A percentile compares a stretch with the other conserved stretches of the same genome.
Evolutionary conservation across 192 early-diverging fungal species (phyloP).

Genomic region (Podochytrium sp.): DNA sequence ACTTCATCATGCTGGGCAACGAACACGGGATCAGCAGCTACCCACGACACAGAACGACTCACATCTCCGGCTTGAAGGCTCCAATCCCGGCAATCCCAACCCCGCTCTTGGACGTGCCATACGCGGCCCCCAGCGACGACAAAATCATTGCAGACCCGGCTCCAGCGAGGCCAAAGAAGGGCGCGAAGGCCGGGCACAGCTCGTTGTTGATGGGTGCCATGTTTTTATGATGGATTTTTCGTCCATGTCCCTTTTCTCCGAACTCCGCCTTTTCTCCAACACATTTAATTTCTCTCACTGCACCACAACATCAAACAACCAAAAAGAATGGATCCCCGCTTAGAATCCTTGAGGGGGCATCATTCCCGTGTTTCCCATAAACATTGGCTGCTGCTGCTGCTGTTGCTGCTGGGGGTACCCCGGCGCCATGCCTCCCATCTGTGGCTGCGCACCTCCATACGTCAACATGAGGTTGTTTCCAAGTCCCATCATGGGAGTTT

Average conservation of each 20-base stretch:
- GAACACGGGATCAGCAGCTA: not conserved
- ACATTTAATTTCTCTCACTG: no score
- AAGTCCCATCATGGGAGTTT: slow-evolving; percentile 63
- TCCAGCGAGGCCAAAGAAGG: slow-evolving; percentile 95
- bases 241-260: no score
- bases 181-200: slow-evolving; percentile 85
- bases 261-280: no score
- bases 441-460: slow-evolving; percentile 46
- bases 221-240: no score
- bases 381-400: slow-evolving; percentile 4
- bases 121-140: slow-evolving; percentile 84
- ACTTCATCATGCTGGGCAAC: slow-evolving; percentile 50
- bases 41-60: not conserved
- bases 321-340: no score
- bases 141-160: slow-evolving; percentile 91
- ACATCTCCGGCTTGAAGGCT: slow-evolving; percentile 88
- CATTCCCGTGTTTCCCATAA: not conserved
- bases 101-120: slow-evolving; percentile 96
- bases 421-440: slow-evolving; percentile 5
- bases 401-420: slow-evolving; percentile 12
- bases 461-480: slow-evolving; percentile 80
- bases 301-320: no score
- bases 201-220: not conserved
- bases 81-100: slow-evolving; percentile 95
- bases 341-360: slow-evolving; percentile 29